Conservation (phyloP, 2,329 filamentous ascomycete species). For the Alternaria arborescens region DNA sequence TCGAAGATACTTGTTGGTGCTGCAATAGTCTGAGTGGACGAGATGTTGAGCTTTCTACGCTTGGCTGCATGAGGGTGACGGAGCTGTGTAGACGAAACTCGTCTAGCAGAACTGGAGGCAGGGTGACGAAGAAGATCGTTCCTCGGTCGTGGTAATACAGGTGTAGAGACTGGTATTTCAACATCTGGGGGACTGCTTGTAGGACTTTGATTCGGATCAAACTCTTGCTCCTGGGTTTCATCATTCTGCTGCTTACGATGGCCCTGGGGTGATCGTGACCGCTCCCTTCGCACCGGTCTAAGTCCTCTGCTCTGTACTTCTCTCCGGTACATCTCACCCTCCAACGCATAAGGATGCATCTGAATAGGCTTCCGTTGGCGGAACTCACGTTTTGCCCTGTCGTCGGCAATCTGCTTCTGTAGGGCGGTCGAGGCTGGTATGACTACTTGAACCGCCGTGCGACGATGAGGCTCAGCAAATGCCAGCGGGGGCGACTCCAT, state of each 20-base stretch:
- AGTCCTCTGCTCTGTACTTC: slow-evolving; percentile 55
- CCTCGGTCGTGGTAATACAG: slow-evolving; percentile 16
- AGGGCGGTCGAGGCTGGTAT: slow-evolving; percentile 37
- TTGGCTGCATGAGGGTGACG: slow-evolving; percentile 27
- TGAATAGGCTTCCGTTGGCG: slow-evolving; percentile 59
- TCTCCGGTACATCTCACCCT: slow-evolving; percentile 55
- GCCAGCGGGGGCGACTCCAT: slow-evolving; percentile 23
- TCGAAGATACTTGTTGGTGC: slow-evolving; percentile 22
- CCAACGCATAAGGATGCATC: slow-evolving; percentile 58
- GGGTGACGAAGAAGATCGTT: slow-evolving; percentile 15
- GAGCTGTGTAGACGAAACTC: slow-evolving; percentile 23
- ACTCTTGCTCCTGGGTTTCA: slow-evolving; percentile 47
- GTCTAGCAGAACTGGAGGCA: slow-evolving; percentile 12
- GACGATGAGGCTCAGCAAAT: slow-evolving; percentile 32
- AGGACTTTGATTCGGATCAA: slow-evolving; percentile 33
- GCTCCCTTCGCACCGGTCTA: slow-evolving; percentile 51
- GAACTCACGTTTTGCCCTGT: slow-evolving; percentile 45
- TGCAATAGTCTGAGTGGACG: slow-evolving; percentile 19
- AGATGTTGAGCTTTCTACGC: slow-evolving; percentile 30
- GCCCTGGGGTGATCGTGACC: slow-evolving; percentile 40
- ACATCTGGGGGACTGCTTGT: slow-evolving; percentile 36
- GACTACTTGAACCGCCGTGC: slow-evolving; percentile 39
- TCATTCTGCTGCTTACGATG: slow-evolving; percentile 21
- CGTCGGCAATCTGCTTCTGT: slow-evolving; percentile 25
- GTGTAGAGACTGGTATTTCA: slow-evolving; percentile 37